Evolutionary conservation across 2,329 filamentous ascomycete species (phyloP), one percentile per base, ranked within the genome.

Genomic region (Thielaviopsis ethacetica): DNA sequence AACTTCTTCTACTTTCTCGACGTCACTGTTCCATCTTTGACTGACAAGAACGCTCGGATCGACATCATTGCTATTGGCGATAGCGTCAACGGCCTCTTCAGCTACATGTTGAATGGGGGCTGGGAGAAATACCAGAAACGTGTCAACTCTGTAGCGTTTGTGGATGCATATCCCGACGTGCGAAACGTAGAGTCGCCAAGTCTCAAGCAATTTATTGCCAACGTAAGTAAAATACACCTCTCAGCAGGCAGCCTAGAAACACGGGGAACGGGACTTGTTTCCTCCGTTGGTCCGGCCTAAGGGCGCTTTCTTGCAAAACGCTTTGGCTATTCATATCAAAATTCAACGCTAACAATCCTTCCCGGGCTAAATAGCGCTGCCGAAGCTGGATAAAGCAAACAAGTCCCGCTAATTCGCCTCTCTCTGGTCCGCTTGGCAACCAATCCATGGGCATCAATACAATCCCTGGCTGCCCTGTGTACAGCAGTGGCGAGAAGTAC

Each of bases 21-120:
- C 26, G 67, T 79, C 4, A 74, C 91, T 0, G 65, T 93, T 4
- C 71, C 71, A 0, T 68, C 71, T 9, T 62, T 82, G 5, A 70
- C 80, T 0, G 66, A 71, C 0, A 59, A 71, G 0, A 68, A 75
- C 1, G 80, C 82, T 0, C 76, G 75, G 52, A 66, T 95, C 21
- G 83, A 90, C 66, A 67, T 95, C 34, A 75, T 95, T 54, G 87
- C 80, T 1, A 72, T 93, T 17, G 82, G 85, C 1, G 81, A 86
- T 58, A 34, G 54, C 15, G 83, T 82, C 3, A 83, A 82, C 0
- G 76, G 83, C 34, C 71, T 75, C 1, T 72, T 82, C 0, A 69
- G 84, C 27, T 66, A 71, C 15, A 84, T 85, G 62, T 72, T 93
- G 10, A 76, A 82, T 41, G 63, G 75, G 2, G 67, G 79, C 67